These are phyloP conservation scores for Huiozyma sinensis DNA, from an alignment of 805 yeast species.

Conservation along the genomic window DNA sequence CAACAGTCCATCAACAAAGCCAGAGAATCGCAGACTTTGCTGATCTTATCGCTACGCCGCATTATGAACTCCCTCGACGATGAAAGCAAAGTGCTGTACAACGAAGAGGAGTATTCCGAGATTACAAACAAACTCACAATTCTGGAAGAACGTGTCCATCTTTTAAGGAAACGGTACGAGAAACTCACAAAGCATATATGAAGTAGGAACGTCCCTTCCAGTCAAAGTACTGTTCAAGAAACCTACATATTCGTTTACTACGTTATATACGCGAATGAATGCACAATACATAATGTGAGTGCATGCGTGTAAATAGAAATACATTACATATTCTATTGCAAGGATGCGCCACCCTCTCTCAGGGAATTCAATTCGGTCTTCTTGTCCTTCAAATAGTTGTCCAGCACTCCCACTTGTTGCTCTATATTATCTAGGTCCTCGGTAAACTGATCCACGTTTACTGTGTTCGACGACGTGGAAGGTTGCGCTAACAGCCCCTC, in stretches of 20 bases:
- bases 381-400: constrained; percentile 54
- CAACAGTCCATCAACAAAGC: constrained; percentile 24
- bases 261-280: no score
- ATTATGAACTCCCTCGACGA: constrained; percentile 14
- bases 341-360: constrained; percentile 28
- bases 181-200: neutral
- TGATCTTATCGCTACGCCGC: constrained; percentile 18
- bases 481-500: constrained; percentile 42
- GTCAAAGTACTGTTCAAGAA: no score
- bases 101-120: constrained; percentile 9
- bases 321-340: neutral
- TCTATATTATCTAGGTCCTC: constrained; percentile 61
- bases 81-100: constrained; percentile 15
- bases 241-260: no score
- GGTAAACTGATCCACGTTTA: constrained; percentile 40
- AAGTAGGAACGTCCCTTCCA: no score
- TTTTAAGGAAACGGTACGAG: constrained; percentile 8
- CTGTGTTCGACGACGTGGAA: constrained; percentile 19
- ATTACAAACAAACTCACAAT: constrained; percentile 6
- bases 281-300: no score
- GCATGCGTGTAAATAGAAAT: no score
- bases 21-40: constrained; percentile 25
- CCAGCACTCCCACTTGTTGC: constrained; percentile 63
- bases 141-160: constrained; percentile 1
- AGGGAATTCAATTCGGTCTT: constrained; percentile 47